Percentiles rank a stretch among this genome's conserved stretches.
Evolutionary conservation across 1,284 basidiomycete genomes (phyloP).

Genomic region (Hypsizygus ulmarius): DNA sequence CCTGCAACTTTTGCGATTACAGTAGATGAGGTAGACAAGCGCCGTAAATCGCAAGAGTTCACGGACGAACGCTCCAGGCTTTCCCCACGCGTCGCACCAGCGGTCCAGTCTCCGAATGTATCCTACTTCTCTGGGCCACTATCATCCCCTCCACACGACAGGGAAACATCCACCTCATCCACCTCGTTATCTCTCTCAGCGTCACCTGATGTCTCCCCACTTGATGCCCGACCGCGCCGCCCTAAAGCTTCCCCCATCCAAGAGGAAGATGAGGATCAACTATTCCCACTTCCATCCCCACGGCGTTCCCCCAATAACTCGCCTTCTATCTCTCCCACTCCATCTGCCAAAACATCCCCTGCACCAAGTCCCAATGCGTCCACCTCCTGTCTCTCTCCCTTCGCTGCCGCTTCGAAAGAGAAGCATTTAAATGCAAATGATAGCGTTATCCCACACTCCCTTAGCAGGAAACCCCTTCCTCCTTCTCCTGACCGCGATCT

Average conservation of each 20-base stretch:
- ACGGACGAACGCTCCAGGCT: slow-evolving; percentile 16
- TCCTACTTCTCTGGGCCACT: slow-evolving; percentile 4
- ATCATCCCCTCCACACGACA: slow-evolving; percentile 5
- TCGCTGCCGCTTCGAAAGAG: slow-evolving; percentile 11
- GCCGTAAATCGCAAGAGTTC: slow-evolving; percentile 39
- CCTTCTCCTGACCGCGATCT: not conserved
- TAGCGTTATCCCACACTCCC: slow-evolving; percentile 10
- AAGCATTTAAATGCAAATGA: slow-evolving; percentile 10
- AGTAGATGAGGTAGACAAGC: slow-evolving; percentile 62
- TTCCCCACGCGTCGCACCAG: slow-evolving; percentile 6
- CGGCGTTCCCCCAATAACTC: slow-evolving; percentile 32
- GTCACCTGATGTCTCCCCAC: slow-evolving; percentile 9
- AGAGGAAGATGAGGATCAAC: slow-evolving; percentile 49
- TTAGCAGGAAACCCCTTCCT: slow-evolving; percentile 16
- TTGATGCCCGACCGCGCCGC: slow-evolving; percentile 14
- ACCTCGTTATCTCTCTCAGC: slow-evolving; percentile 8
- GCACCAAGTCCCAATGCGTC: slow-evolving; percentile 35
- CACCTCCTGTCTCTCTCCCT: slow-evolving; percentile 27
- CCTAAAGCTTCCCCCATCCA: slow-evolving; percentile 36
- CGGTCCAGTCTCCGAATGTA: slow-evolving; percentile 9
- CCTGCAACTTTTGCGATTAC: slow-evolving; percentile 35
- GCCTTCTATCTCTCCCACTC: slow-evolving; percentile 22
- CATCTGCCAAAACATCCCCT: slow-evolving; percentile 24
- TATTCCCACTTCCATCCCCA: slow-evolving; percentile 57
- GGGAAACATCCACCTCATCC: slow-evolving; percentile 9